These are phyloP conservation scores for Fusarium sp. DNA, from an alignment of 2,329 filamentous ascomycete species.

Conservation along the genomic window DNA sequence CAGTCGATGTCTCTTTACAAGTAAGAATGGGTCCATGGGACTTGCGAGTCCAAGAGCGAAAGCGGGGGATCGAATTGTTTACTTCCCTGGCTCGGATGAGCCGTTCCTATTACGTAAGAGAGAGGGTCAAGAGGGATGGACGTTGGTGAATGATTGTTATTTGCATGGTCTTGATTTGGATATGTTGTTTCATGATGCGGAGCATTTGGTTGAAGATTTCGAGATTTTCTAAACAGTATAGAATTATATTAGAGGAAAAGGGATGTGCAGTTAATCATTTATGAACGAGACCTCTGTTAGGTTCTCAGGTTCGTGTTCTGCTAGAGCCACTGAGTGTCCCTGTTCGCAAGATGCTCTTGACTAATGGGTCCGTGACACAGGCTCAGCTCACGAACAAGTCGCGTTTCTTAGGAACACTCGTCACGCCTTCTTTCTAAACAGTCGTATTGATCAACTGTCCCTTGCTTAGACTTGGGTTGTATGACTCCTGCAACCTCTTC, in stretches of 20 bases:
- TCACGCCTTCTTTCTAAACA: accelerated
- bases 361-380: accelerated
- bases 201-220: conserved; percentile 11
- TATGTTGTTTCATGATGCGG: neutral
- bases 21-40: conserved; percentile 16
- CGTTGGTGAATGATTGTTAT: conserved; percentile 18
- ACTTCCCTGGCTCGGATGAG: conserved; percentile 4
- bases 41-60: neutral
- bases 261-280: neutral
- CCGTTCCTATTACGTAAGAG: conserved; percentile 3
- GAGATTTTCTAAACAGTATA: neutral
- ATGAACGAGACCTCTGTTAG: too few species aligned
- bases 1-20: conserved; percentile 11
- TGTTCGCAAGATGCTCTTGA: too few species aligned
- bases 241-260: accelerated
- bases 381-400: too few species aligned
- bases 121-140: neutral
- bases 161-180: conserved; percentile 16
- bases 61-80: neutral
- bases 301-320: neutral
- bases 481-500: neutral
- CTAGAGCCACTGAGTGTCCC: too few species aligned
- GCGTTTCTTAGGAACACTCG: too few species aligned
- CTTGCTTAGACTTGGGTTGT: accelerated
- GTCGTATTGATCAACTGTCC: accelerated